These are phyloP conservation scores for Boletellus deceptivus DNA, from an alignment of 1,284 basidiomycete species.

Conservation along the genomic window DNA sequence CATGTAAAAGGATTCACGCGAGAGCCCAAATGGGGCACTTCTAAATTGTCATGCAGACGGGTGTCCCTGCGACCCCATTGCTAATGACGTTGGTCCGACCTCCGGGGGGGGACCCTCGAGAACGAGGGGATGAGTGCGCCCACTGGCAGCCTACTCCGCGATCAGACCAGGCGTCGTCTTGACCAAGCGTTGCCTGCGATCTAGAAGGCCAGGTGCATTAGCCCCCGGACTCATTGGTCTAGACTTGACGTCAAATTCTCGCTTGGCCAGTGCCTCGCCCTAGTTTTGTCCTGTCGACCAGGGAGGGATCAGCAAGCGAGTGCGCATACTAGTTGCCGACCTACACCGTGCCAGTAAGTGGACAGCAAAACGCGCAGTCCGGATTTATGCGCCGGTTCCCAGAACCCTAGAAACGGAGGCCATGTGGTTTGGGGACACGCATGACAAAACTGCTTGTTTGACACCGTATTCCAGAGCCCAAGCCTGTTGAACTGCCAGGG, in stretches of 20 bases:
- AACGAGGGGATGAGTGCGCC: conserved; percentile 18
- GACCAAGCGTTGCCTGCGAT: conserved; percentile 4
- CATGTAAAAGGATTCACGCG: conserved; percentile 11
- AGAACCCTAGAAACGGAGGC: conserved; percentile 25
- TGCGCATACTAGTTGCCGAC: conserved; percentile 27
- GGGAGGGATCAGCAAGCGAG: conserved; percentile 22
- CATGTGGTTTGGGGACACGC: conserved; percentile 29
- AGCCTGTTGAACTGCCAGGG: conserved; percentile 11
- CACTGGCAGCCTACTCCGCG: not conserved
- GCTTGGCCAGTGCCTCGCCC: conserved; percentile 28
- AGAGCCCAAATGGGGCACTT: conserved; percentile 17
- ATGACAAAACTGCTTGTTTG: conserved; percentile 18
- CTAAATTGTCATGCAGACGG: conserved; percentile 14
- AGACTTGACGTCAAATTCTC: conserved; percentile 30
- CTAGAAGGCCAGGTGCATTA: conserved; percentile 6
- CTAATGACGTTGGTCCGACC: conserved; percentile 17
- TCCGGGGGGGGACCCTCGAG: conserved; percentile 17
- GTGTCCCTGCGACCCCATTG: conserved; percentile 15
- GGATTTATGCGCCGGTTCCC: conserved; percentile 26
- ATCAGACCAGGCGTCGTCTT: conserved; percentile 12
- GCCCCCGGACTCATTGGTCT: conserved; percentile 21
- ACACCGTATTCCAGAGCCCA: conserved; percentile 14
- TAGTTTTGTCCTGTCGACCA: conserved; percentile 21
- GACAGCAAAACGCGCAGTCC: conserved; percentile 23
- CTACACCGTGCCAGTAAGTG: conserved; percentile 29